These are phyloP conservation scores for Paecilomyces sp. DNA, from an alignment of 2,329 filamentous ascomycete genomes.

Conservation along the genomic window DNA sequence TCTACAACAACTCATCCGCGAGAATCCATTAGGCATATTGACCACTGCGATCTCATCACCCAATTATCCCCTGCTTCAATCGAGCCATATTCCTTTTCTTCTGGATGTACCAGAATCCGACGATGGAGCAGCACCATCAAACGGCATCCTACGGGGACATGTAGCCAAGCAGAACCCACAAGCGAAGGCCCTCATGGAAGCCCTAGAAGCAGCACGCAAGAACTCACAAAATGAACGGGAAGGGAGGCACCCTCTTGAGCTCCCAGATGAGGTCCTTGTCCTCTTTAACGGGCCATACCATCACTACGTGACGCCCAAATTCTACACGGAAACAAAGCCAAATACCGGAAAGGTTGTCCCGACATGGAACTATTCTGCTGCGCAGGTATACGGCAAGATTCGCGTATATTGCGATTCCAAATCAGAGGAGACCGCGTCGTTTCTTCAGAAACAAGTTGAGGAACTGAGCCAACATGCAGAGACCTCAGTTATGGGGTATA, in stretches of 20 bases:
- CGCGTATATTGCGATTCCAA: slow-evolving; percentile 47
- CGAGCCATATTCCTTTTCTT: slow-evolving; percentile 55
- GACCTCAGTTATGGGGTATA: slow-evolving; percentile 50
- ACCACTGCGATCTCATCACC: slow-evolving; percentile 54
- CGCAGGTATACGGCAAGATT: slow-evolving; percentile 55
- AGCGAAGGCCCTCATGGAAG: slow-evolving; percentile 52
- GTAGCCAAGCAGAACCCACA: slow-evolving; percentile 59
- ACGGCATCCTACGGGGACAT: slow-evolving; percentile 51
- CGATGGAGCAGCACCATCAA: slow-evolving; percentile 17
- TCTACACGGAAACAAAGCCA: slow-evolving; percentile 61
- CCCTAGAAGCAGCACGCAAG: slow-evolving; percentile 11
- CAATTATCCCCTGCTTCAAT: slow-evolving; percentile 46
- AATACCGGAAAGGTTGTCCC: slow-evolving; percentile 59
- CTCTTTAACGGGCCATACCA: slow-evolving; percentile 54
- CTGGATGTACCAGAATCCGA: slow-evolving; percentile 39
- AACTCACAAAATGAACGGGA: slow-evolving; percentile 9
- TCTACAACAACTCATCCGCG: slow-evolving; percentile 51
- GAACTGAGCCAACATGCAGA: slow-evolving; percentile 50
- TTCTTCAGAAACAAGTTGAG: slow-evolving; percentile 45
- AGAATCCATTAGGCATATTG: slow-evolving; percentile 56
- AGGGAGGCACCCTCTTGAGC: slow-evolving; percentile 25
- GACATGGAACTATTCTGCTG: slow-evolving; percentile 64
- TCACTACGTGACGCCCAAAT: slow-evolving; percentile 63
- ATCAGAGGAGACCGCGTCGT: slow-evolving; percentile 38
- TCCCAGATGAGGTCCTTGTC: slow-evolving; percentile 51